Conservation (phyloP, 2,329 filamentous ascomycete genomes). For the Cladosporium colombiae region DNA sequence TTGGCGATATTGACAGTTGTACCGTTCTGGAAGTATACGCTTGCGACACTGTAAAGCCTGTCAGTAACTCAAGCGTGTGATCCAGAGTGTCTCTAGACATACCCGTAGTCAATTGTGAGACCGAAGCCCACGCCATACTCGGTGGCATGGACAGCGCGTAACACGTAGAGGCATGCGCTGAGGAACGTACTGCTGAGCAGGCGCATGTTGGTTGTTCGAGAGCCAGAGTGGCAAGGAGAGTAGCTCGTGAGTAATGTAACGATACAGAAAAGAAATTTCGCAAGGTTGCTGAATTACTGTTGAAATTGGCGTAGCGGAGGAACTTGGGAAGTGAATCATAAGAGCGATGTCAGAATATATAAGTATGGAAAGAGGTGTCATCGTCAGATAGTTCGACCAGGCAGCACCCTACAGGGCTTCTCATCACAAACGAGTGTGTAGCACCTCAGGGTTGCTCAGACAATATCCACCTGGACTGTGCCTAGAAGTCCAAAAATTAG, state of each 20-base stretch:
- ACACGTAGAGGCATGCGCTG: neutral
- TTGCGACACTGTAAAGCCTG: neutral
- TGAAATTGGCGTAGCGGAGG: neutral
- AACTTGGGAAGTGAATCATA: neutral
- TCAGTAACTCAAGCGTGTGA: neutral
- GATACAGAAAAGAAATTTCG: neutral
- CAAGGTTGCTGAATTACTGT: neutral
- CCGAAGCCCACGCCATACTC: constrained; percentile 7
- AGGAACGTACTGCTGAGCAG: neutral
- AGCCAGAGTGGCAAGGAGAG: neutral
- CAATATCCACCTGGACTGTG: neutral
- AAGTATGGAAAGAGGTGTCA: neutral
- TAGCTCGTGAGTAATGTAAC: neutral
- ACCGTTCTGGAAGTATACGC: constrained; percentile 5
- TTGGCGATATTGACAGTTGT: constrained; percentile 9
- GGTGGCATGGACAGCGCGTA: neutral
- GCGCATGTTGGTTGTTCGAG: neutral
- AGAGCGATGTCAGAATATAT: neutral
- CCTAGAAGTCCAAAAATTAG: neutral
- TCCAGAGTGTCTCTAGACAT: neutral
- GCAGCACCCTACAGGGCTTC: neutral
- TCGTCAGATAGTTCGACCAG: neutral
- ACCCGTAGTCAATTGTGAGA: constrained; percentile 4
- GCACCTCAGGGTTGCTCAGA: neutral
- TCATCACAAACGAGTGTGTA: too few species aligned